These are phyloP conservation scores for Rhizomucor pusillus DNA, from an alignment of 371 early-diverging fungal species.

Conservation along the genomic window DNA sequence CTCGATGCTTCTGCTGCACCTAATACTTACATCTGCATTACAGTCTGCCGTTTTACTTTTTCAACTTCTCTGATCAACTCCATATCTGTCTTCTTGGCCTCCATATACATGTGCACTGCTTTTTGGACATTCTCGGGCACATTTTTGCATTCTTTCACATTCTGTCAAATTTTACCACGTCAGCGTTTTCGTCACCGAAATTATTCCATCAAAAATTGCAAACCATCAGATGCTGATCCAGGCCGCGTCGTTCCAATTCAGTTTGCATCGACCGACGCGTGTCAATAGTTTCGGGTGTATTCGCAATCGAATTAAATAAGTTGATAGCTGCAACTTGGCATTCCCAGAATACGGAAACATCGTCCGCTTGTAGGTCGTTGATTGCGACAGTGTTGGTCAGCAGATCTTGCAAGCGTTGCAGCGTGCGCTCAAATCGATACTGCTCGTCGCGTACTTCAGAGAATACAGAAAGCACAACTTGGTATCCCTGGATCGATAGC, in stretches of 20 bases:
- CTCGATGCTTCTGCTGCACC: not conserved
- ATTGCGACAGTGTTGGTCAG: too few relatives aligned
- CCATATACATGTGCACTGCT: conserved; percentile 29
- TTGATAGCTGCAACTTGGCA: conserved; percentile 50
- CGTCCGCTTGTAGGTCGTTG: too few relatives aligned
- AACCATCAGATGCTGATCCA: conserved; percentile 49
- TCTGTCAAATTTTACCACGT: too few relatives aligned
- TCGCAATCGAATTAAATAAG: conserved; percentile 55
- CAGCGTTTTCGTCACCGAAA: too few relatives aligned
- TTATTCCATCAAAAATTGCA: conserved; percentile 1
- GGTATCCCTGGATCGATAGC: conserved; percentile 47
- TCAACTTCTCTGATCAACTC: conserved; percentile 49
- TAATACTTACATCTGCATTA: conserved; percentile 33
- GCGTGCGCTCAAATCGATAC: conserved; percentile 60
- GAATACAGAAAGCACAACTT: conserved; percentile 41
- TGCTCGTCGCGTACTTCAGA: conserved; percentile 63
- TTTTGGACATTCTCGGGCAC: conserved; percentile 36
- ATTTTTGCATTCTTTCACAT: too few relatives aligned
- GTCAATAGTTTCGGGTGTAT: conserved; percentile 51
- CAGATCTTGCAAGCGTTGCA: conserved; percentile 40
- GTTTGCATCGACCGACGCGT: conserved; percentile 47
- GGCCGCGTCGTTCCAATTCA: conserved; percentile 59
- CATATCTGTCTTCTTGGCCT: conserved; percentile 48
- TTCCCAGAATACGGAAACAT: conserved; percentile 31
- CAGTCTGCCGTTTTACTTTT: conserved; percentile 31